Evolutionary conservation across 768 basidiomycete species (phyloP), one percentile per base, ranked within the genome.

Genomic region (Russula abietina): DNA sequence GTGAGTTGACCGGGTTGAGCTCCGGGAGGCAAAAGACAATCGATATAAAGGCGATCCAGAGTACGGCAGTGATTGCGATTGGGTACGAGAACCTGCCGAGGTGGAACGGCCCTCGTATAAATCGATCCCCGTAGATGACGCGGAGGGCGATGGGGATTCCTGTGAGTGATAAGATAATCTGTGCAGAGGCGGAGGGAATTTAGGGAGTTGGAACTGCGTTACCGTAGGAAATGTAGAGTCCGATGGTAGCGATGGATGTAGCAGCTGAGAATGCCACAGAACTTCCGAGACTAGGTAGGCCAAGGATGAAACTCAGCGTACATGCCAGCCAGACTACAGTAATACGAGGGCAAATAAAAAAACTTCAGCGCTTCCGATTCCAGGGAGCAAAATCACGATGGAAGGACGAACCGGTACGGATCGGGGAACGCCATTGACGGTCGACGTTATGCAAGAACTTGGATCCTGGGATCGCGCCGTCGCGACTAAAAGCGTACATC

Each of bases 261-360:
- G 79, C 79, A 8, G 80, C 80, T 0, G 77, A 70, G 68, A 89
- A 89, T 0, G 89, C 89, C 4, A 91, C 89, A 0, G 79, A 71
- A 66, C 84, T 86, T 1, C 89, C 88, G 2, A 92, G 76, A 70
- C 86, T 87, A 0, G 89, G 89, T 1, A 91, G 76, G 0, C 81
- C 87, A 8, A 92, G 80, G 65, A 85, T 80, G 74, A 92, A 90
- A 70, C 87, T 86, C 26, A 91, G 76, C 8, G 84, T 83, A 66
- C 85, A 88, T 1, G 88, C 88, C 48, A 91, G 81, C 89, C 89
- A 91, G 2, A 91, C 88, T 86, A n/a, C n/a, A n/a, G n/a, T n/a
- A 66, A 65, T 36, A 12, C 8, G 3, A 22, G 50, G 33, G 41
- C 26, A 39, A 17, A 5, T 12, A 57, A 28, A 41, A 32, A 17